Percentiles rank a stretch among this genome's conserved stretches.
Conservation (phyloP, 2,329 filamentous ascomycete genomes). For the Cordyceps militaris region DNA sequence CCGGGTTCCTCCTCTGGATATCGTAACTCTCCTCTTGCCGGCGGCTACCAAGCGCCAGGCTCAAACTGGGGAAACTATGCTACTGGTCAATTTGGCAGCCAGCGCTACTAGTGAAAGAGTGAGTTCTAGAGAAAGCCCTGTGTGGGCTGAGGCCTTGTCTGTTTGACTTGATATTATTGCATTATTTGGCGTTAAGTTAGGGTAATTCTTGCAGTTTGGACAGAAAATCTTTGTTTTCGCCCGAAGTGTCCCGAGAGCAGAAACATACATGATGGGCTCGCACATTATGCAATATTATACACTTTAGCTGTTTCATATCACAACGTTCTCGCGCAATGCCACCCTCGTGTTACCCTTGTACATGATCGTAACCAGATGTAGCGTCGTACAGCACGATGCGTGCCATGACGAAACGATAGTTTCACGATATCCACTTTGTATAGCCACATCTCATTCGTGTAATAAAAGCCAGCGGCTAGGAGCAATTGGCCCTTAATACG, state of each 20-base stretch:
- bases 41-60: conserved; percentile 1
- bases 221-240: background rate
- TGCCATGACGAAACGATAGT: background rate
- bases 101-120: background rate
- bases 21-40: conserved; percentile 41
- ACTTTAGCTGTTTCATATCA: background rate
- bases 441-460: conserved; percentile 1
- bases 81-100: conserved; percentile 3
- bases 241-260: background rate
- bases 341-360: background rate
- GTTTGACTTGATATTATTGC: conserved; percentile 1
- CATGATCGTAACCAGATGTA: background rate
- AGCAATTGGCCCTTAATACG: background rate
- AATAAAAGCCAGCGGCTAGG: background rate
- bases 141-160: background rate
- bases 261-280: background rate
- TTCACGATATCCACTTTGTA: background rate
- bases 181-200: conserved; percentile 7
- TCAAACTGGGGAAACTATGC: conserved; percentile 6
- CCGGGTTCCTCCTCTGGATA: conserved; percentile 36
- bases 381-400: background rate
- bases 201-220: background rate
- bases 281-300: background rate
- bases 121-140: background rate
- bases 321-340: background rate